Percentiles rank a stretch among this genome's conserved stretches.
These are phyloP conservation scores for Clonostachys solani DNA, from an alignment of 2,329 filamentous ascomycete genomes.

Conservation along the genomic window DNA sequence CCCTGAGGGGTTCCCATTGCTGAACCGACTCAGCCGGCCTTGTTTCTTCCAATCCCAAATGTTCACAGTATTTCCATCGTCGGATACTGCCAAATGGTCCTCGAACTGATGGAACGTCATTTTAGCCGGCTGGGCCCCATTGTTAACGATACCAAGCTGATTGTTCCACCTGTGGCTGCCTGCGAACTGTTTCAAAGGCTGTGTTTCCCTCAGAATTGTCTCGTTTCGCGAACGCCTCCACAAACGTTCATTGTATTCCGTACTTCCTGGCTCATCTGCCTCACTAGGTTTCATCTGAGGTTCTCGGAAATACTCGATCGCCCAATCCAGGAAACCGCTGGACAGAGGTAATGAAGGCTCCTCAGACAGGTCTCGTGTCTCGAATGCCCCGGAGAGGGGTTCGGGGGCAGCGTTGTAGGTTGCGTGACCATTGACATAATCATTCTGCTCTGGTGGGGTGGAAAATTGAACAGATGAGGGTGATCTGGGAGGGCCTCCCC, in stretches of 20 bases:
- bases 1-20: constrained; percentile 87
- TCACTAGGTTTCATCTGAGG: constrained; percentile 97
- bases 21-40: constrained; percentile 75
- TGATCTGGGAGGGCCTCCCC: constrained; percentile 13
- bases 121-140: constrained; percentile 82
- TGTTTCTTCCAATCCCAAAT: constrained; percentile 92
- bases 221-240: constrained; percentile 94
- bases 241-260: constrained; percentile 90
- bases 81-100: constrained; percentile 88
- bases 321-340: constrained; percentile 91
- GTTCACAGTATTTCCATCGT: constrained; percentile 85
- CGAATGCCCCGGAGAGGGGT: constrained; percentile 75
- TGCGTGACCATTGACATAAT: constrained; percentile 60
- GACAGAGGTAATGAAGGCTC: constrained; percentile 67
- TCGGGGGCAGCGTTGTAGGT: constrained; percentile 72
- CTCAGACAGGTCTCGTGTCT: constrained; percentile 54
- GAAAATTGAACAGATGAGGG: constrained; percentile 33
- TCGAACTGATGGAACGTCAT: constrained; percentile 98
- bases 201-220: constrained; percentile 84
- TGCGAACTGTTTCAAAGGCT: constrained; percentile 87
- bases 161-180: constrained; percentile 85
- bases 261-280: constrained; percentile 91
- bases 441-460: constrained; percentile 69
- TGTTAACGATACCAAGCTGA: constrained; percentile 79
- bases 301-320: constrained; percentile 94